Conservation (phyloP, 768 basidiomycete genomes). For the Coprinopsis sp. region DNA sequence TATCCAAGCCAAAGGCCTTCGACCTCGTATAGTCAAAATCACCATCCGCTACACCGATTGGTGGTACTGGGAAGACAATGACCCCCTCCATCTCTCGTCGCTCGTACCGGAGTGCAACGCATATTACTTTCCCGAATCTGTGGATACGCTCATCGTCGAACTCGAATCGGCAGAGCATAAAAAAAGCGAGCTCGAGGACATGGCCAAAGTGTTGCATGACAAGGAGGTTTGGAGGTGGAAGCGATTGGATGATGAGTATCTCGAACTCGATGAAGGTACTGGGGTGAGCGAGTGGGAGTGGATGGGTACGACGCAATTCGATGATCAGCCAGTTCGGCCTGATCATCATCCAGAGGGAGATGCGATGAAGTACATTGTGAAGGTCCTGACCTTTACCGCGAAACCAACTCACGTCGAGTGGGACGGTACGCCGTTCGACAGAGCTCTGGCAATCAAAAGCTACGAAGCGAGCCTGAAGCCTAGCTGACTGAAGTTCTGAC, state of each 20-base stretch:
- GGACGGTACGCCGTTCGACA: no score
- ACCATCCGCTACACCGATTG: not conserved
- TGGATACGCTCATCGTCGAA: no score
- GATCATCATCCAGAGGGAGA: not conserved
- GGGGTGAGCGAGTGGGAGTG: conserved; percentile 5
- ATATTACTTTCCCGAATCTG: no score
- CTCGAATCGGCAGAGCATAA: not conserved
- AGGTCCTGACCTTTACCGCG: conserved; percentile 1
- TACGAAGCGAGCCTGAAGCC: no score
- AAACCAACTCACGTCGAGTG: no score
- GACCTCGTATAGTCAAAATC: not conserved
- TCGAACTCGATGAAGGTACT: no score
- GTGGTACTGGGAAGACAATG: not conserved
- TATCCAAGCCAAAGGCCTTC: not conserved
- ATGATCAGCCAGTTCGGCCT: not conserved
- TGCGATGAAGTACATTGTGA: conserved; percentile 1
- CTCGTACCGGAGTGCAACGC: no score
- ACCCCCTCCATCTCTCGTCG: not conserved
- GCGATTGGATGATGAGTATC: no score
- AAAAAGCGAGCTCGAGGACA: not conserved
- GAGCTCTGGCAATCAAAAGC: no score
- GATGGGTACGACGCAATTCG: not conserved
- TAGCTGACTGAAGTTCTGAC: no score
- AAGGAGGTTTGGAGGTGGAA: no score
- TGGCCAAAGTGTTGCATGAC: no score